Evolutionary conservation across 768 basidiomycete species (phyloP), one percentile per base, ranked within the genome.

Genomic region (Vararia minispora): DNA sequence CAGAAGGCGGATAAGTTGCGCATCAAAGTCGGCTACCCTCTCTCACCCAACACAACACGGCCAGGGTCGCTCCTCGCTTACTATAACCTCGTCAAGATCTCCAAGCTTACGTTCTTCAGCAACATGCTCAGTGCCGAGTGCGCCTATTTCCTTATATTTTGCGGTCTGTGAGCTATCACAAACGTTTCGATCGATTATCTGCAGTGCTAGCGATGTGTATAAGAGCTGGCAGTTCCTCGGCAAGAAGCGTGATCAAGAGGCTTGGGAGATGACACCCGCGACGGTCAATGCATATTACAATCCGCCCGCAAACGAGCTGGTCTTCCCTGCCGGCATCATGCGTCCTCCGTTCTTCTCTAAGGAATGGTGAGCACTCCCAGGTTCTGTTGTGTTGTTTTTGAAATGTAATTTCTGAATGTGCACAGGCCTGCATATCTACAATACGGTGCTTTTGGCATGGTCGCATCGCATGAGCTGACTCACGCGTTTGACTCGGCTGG

Each of bases 301-400:
- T 44, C 81, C 89, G 23, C 81, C 86, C 8, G 76, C 81, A 2
- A 91, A 90, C 46, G 90, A 94, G 68, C 85, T 85, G 36, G 87
- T 90, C 16, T 97, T 99, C 64, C 92, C 95, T 7, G 94, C 95
- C 16, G 95, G 95, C 18, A 91, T 98, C 51, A 62, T 98, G 13
- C 88, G 81, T 46, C 80, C 87, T 2, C 92, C 92, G 0, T 97
- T 91, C 72, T 97, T 91, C 66, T 73, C 72, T 4, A 64, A 72
- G 37, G 66, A 76, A 39, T 94, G 89, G 84, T 84, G 43, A 27
- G 68, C 41, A 14, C 23, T 30, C 43, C 25, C 21, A n/a, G n/a
- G 33, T 29, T 14, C 28, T 31, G 16, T 18, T 9, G 24, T 20
- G 18, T 36, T 29, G 34, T 8, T 4, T 14, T 32, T 20, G 33